phyloP scores from a whole-genome alignment of 139 green algal species.

The Coelastrella sp. region DNA sequence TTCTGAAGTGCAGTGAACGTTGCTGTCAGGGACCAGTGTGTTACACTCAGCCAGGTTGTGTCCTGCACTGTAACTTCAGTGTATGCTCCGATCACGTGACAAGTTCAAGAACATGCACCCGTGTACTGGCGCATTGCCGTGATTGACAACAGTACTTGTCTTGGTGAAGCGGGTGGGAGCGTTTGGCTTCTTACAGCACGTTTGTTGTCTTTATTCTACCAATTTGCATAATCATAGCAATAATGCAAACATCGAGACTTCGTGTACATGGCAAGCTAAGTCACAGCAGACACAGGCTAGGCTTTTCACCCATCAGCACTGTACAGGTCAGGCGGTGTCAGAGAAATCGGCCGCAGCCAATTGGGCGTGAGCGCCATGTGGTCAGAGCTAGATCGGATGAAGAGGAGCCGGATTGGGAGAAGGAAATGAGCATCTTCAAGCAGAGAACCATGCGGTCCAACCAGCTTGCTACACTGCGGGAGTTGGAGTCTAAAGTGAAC shows the following conservation, averaged over 20 bases:
- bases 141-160: too few species aligned
- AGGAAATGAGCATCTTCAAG: conserved; percentile 89
- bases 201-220: not conserved
- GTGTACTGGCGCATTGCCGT: too few species aligned
- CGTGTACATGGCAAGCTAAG: not conserved
- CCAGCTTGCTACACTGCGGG: conserved; percentile 84
- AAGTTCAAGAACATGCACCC: too few species aligned
- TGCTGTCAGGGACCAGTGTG: too few species aligned
- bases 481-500: conserved; percentile 79
- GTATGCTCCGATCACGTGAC: too few species aligned
- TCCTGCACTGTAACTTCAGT: too few species aligned
- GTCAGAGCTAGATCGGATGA: conserved; percentile 29
- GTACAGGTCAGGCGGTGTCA: not conserved
- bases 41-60: too few species aligned
- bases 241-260: not conserved
- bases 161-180: not conserved
- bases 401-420: conserved; percentile 82
- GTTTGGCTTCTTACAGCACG: not conserved
- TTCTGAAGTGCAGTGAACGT: too few species aligned
- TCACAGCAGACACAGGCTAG: not conserved
- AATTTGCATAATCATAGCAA: not conserved
- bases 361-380: not conserved
- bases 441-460: conserved; percentile 77
- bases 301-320: not conserved
- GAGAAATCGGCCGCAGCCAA: not conserved